Evolutionary conservation across 768 basidiomycete species (phyloP), one percentile per base, ranked within the genome.

Genomic region (Galerina marginata): DNA sequence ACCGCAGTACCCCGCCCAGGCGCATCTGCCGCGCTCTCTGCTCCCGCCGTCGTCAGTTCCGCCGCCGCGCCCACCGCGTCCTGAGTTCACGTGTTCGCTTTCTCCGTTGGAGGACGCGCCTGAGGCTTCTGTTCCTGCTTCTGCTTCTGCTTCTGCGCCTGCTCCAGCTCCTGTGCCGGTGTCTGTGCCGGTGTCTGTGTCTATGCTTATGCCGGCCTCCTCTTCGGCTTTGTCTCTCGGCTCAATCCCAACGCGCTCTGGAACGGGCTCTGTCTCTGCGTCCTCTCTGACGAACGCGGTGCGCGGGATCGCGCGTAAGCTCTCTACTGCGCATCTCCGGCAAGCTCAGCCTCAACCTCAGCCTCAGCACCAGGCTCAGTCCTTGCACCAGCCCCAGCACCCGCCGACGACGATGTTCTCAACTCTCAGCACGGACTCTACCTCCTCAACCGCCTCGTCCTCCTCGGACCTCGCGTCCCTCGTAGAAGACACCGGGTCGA

Each of bases 401-500:
- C 29, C 29, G 29, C 29, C 29, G 55, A 75, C 77, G 40, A 75
- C 80, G 45, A 81, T 82, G 74, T 79, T 76, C 66, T 79, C 76
- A 38, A 79, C 77, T 43, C 52, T 77, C 47, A 83, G 78, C 64
- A 74, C 74, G 29, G 80, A 79, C 47, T 77, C 78, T 11, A 58
- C 70, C 7, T 64, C 69, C 2, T 68, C 69, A 15, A 66, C 63
- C 39, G 64, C 69, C 29, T 67, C 69, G 1, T 70, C 67, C 11
- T 63, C 74, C 23, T 88, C 88, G 2, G 89, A 89, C 52, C 77
- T 86, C 67, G 84, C 81, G 58, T 88, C 86, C 26, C 74, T 89
- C 47, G 82, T 83, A n/a, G 87, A 89, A 60, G 86, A 89, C 63
- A 82, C 79, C 20, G 83, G 81, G 26, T 87, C 86, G 11, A 86